A percentile compares a stretch with the other conserved stretches of the same genome.
Conservation (phyloP, 495 filamentous ascomycete species). For the Annulohypoxylon nitens region DNA sequence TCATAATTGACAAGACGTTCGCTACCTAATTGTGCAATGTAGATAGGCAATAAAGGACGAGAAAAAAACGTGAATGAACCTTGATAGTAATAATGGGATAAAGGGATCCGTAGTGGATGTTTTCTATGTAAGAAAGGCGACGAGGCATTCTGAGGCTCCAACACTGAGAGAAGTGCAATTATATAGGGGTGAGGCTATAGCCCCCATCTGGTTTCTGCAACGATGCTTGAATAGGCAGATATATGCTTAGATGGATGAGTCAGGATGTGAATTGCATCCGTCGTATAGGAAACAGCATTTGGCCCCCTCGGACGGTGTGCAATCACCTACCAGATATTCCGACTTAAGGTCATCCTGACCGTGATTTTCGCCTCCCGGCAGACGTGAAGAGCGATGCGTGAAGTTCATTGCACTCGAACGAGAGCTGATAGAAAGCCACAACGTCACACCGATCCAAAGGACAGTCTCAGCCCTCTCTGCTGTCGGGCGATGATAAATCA, state of each 20-base stretch:
- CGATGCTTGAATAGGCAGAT: neutral
- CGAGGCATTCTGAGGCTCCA: neutral
- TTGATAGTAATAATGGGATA: neutral
- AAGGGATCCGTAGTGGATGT: neutral
- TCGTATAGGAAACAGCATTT: neutral
- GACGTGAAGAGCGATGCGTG: neutral
- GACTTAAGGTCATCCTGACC: neutral
- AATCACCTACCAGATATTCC: neutral
- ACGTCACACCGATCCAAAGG: conserved; percentile 2
- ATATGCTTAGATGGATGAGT: neutral
- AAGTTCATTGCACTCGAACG: neutral
- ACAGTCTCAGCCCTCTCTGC: neutral
- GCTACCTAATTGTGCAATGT: neutral
- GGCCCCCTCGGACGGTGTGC: neutral
- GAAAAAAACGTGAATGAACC: neutral
- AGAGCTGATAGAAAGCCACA: neutral
- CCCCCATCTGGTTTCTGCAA: neutral
- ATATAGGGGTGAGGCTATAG: conserved; percentile 10
- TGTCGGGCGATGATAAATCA: neutral
- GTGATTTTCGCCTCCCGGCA: neutral
- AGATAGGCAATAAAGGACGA: neutral
- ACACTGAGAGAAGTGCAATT: neutral
- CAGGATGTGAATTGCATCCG: neutral
- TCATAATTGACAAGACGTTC: neutral
- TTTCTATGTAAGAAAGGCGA: neutral